A percentile compares a stretch with the other conserved stretches of the same genome.
These are phyloP conservation scores for Yarrowia deformans DNA, from an alignment of 805 yeast species.

Conservation along the genomic window DNA sequence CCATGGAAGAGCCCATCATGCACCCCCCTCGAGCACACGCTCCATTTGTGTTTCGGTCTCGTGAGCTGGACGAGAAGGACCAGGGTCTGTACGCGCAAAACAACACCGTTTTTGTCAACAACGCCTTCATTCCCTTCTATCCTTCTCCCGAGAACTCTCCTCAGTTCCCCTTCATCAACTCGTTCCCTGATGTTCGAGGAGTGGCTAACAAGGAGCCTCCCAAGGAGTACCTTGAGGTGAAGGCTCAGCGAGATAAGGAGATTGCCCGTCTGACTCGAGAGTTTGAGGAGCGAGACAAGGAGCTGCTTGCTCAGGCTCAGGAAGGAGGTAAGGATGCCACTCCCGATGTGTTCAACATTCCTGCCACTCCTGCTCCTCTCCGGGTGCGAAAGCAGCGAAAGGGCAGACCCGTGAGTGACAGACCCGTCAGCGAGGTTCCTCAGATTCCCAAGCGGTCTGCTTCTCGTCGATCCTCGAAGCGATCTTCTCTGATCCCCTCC, in stretches of 20 bases:
- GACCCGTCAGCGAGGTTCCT: conserved; percentile 8
- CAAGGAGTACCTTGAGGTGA: conserved; percentile 16
- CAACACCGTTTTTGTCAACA: conserved; percentile 16
- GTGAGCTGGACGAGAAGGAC: conserved; percentile 30
- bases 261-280: conserved; percentile 31
- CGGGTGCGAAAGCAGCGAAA: conserved; percentile 14
- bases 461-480: conserved; percentile 12
- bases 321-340: neutral
- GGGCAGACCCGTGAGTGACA: neutral
- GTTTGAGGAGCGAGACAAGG: conserved; percentile 12
- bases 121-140: conserved; percentile 30
- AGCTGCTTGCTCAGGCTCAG: neutral
- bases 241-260: conserved; percentile 30
- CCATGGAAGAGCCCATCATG: conserved; percentile 35
- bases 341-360: conserved; percentile 8
- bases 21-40: conserved; percentile 32
- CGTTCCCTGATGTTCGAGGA: conserved; percentile 16
- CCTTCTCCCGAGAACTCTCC: conserved; percentile 22
- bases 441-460: conserved; percentile 23
- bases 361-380: conserved; percentile 17
- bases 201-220: conserved; percentile 23
- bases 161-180: conserved; percentile 32
- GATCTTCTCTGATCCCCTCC: conserved; percentile 4
- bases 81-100: conserved; percentile 10
- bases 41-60: conserved; percentile 31